Percentiles rank a stretch among this genome's conserved stretches.
phyloP scores from a whole-genome alignment of 495 filamentous ascomycete species.

The Eremomyces bilateralis region DNA sequence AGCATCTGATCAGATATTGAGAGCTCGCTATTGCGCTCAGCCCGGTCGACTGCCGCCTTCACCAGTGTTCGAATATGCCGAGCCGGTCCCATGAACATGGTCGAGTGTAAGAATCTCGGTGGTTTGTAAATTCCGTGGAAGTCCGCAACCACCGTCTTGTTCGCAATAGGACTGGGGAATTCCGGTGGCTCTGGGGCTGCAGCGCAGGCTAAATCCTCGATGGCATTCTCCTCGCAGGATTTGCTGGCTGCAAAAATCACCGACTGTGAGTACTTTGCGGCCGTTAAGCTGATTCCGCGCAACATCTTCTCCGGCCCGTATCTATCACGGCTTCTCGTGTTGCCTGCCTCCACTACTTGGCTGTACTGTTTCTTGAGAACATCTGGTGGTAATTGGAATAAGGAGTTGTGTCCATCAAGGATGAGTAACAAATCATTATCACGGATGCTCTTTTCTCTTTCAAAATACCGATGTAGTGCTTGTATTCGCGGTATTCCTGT shows the following conservation, averaged over 20 bases:
- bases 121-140: conserved; percentile 22
- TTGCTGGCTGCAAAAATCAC: conserved; percentile 42
- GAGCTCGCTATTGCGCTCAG: conserved; percentile 9
- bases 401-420: conserved; percentile 32
- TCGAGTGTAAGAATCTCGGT: conserved; percentile 22
- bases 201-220: conserved; percentile 28
- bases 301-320: too few relatives aligned
- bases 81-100: conserved; percentile 16
- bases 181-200: conserved; percentile 32
- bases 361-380: conserved; percentile 34
- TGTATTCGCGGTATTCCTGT: too few relatives aligned
- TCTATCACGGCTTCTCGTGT: too few relatives aligned
- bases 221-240: conserved; percentile 26
- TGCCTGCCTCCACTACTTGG: conserved; percentile 25
- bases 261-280: conserved; percentile 26
- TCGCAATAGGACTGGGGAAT: conserved; percentile 34
- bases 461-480: too few relatives aligned
- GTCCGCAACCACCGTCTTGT: conserved; percentile 27
- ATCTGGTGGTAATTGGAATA: conserved; percentile 40
- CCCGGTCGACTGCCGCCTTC: too few relatives aligned
- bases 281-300: conserved; percentile 8
- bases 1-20: conserved; percentile 8
- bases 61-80: conserved; percentile 11
- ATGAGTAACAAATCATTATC: conserved; percentile 38
- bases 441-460: too few relatives aligned